Conservation (phyloP, 169 alveolate genomes). For the Theileria annulata region DNA sequence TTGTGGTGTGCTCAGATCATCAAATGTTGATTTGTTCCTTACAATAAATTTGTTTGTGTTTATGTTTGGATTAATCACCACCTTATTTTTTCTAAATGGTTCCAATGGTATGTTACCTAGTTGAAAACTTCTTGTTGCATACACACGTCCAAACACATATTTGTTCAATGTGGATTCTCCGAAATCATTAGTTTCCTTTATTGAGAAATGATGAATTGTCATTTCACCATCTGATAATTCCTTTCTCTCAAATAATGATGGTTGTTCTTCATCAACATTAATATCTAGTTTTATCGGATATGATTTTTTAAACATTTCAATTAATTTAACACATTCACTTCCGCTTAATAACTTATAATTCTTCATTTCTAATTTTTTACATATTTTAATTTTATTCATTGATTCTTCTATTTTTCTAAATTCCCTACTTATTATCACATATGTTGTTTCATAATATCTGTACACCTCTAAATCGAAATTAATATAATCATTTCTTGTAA, state of each 20-base stretch:
- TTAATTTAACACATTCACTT: not conserved
- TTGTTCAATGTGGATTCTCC: not conserved
- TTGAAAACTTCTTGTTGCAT: not conserved
- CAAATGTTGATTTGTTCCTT: too few relatives aligned
- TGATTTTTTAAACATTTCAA: not conserved
- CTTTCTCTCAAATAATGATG: not conserved
- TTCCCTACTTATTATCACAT: not conserved
- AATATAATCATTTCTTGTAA: not conserved
- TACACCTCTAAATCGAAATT: not conserved
- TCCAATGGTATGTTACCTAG: conserved; percentile 4
- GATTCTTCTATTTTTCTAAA: not conserved
- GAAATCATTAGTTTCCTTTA: not conserved
- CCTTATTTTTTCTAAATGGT: not conserved
- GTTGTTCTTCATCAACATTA: not conserved
- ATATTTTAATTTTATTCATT: not conserved
- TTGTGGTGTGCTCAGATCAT: too few relatives aligned
- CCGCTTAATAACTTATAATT: not conserved
- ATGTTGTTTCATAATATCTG: not conserved
- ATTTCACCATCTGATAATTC: not conserved
- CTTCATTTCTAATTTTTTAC: not conserved
- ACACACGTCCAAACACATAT: not conserved
- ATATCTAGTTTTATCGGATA: conserved; percentile 5
- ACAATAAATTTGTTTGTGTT: too few relatives aligned
- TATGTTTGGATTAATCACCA: not conserved
- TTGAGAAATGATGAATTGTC: not conserved